phyloP scores from a whole-genome alignment of 2,329 filamentous ascomycete species.

The Cadophora luteo-olivacea region DNA sequence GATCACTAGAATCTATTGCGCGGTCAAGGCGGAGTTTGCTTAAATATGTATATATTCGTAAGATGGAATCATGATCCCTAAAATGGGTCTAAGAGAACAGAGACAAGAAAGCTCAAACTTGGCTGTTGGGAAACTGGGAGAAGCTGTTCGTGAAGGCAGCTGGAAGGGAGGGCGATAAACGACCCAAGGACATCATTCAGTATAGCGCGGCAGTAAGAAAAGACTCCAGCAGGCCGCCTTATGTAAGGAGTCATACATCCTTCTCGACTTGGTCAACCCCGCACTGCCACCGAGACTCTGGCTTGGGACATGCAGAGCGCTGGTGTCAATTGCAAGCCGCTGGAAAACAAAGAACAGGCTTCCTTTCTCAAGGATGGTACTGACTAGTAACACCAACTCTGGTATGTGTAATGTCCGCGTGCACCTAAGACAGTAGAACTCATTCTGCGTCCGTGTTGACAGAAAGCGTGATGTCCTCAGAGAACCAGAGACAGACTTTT shows the following conservation, averaged over 20 bases:
- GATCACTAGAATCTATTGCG: background rate
- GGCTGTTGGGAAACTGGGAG: background rate
- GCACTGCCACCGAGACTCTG: background rate
- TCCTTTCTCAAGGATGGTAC: too few relatives aligned
- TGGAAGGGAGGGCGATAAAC: too few relatives aligned
- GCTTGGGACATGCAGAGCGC: background rate
- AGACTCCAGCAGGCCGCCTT: background rate
- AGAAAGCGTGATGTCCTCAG: too few relatives aligned
- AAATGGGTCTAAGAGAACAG: background rate
- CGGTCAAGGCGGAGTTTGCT: background rate
- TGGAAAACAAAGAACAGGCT: too few relatives aligned
- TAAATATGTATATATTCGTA: background rate
- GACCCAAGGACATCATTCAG: background rate
- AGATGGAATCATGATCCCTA: background rate
- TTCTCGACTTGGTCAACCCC: background rate
- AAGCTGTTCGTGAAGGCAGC: too few relatives aligned
- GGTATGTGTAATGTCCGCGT: too few relatives aligned
- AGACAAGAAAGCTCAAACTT: background rate
- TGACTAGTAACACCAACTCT: too few relatives aligned
- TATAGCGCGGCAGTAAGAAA: background rate
- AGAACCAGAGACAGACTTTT: too few relatives aligned
- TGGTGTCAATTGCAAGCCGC: background rate
- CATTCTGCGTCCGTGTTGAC: too few relatives aligned
- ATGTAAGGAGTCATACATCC: background rate
- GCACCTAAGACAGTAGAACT: too few relatives aligned